phyloP scores from a whole-genome alignment of 441 rosid genomes.

The Dalechampia spathulata region DNA sequence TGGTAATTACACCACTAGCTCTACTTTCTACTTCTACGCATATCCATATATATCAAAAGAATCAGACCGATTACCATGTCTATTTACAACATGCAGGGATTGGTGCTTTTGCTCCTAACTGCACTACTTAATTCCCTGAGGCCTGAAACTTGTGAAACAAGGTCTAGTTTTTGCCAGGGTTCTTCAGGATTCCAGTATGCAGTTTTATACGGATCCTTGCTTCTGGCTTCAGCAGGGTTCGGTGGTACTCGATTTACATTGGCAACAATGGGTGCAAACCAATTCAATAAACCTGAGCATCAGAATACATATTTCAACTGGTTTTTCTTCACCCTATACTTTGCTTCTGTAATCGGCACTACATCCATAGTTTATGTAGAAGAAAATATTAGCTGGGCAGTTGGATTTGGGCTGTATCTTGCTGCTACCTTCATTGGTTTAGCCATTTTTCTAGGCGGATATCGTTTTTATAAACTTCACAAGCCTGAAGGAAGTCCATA shows the following conservation, averaged over 20 bases:
- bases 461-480: slow-evolving; percentile 22
- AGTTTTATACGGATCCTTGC: slow-evolving; percentile 30
- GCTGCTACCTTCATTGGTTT: slow-evolving; percentile 26
- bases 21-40: too few species aligned
- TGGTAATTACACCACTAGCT: slow-evolving; percentile 23
- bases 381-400: slow-evolving; percentile 35
- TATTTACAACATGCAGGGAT: slow-evolving; percentile 31
- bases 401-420: slow-evolving; percentile 34
- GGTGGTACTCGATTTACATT: slow-evolving; percentile 31
- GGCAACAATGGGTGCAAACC: slow-evolving; percentile 48
- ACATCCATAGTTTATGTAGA: slow-evolving; percentile 34
- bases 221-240: slow-evolving; percentile 25
- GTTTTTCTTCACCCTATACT: slow-evolving; percentile 26
- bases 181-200: slow-evolving; percentile 35
- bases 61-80: too few species aligned
- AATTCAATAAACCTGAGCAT: slow-evolving; percentile 27
- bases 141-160: slow-evolving; percentile 28
- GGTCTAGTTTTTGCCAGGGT: slow-evolving; percentile 21
- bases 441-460: slow-evolving; percentile 26
- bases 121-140: slow-evolving; percentile 25
- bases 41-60: too few species aligned
- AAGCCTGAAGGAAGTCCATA: slow-evolving; percentile 47
- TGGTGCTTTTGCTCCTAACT: slow-evolving; percentile 28
- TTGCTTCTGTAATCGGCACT: neutral
- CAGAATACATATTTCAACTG: slow-evolving; percentile 45